Evolutionary conservation across 2,329 filamentous ascomycete species (phyloP), one percentile per base, ranked within the genome.

Genomic region (Alternaria hordeiaustralica): DNA sequence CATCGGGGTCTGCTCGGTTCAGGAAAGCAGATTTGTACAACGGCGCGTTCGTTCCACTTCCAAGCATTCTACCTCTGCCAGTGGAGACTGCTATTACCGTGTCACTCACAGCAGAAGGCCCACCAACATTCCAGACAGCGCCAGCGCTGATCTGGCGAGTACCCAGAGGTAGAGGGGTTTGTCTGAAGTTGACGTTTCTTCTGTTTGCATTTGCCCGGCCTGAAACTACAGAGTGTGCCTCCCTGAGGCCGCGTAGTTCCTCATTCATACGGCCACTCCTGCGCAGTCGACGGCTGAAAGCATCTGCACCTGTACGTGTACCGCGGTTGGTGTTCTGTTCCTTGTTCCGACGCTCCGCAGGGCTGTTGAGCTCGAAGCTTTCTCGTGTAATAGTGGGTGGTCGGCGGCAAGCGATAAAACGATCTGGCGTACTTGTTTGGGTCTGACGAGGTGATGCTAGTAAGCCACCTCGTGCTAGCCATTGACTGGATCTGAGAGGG

Each of bases 51-150:
- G 90, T 92, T 28, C 91, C 88, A 73, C 89, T 92, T 57, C 87
- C 87, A n/a, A 92, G 74, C 55, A 90, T 80, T 25, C 87, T 86
- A 25, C 89, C 90, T 62, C 86, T 85, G 2, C 90, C 91, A 77
- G 90, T 85, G 50, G 90, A 82, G 20, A 90, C 71, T 6, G 79
- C 81, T 53, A 79, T 68, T 18, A 84, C 82, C 12, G 86, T 86
- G 15, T 84, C 81, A 25, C 82, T 82, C 8, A 83, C 82, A n/a
- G 88, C 87, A 54, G 87, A 86, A 10, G 87, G 75, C n/a, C 92
- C 91, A 25, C 92, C 92, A 11, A 96, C 89, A 18, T 89, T 87
- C 93, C 92, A 97, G 18, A 95, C 85, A 10, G 89, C 86, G 3
- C 91, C 90, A 65, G 85, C 81, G 76, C 91, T 94, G 64, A 88